Base-by-base conservation (phyloP, 345 rosid genomes). In the Eucalyptus erythrocorys region DNA sequence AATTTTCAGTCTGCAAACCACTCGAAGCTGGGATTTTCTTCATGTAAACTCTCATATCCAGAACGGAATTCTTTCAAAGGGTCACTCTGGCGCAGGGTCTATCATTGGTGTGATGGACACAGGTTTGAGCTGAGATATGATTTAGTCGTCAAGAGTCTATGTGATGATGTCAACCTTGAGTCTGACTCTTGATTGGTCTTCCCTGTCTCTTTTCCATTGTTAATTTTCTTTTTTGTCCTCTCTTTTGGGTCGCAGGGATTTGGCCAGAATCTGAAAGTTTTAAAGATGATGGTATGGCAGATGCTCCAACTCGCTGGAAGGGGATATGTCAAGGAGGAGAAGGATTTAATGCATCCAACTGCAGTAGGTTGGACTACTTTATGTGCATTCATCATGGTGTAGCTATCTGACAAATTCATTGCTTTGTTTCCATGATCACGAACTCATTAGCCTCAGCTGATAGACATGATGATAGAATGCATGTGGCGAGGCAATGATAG, bases 241-340 rank as follows among this genome's bases (percentile, higher is more conserved):
- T 71, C 87, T 51, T 87, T 22, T 87, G 43, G 87, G 43, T 49
- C 48, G 85, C 90, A 91, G 96, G 98, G 57, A 92, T 95, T 91
- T 94, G 95, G 96, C 97, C 97, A 4, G 96, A 96, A 89, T 92
- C 94, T 47, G 68, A 89, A 66, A 93, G 95, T 89, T 96, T 96
- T 87, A 91, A 82, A 8, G 95, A 94, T 87, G 89, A 92, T 8
- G 94, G 92, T 79, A 90, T 96, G 85, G 91, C 87, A 68, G 90
- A 88, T 12, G 64, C 95, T 87, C 97, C 97, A 2, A 71, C 91
- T 21, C 90, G 86, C 22, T 95, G 98, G 98, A 94, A 92, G 13
- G 95, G 98, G 84, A 87, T 84, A 92, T 96, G 97, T 88, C 91
- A 93, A 86, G 91, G 92, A 85, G 96, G 96, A 40, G 91, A 92